Evolutionary conservation across 768 basidiomycete species (phyloP).

Genomic region (Rhodosporidiobolus sp.): DNA sequence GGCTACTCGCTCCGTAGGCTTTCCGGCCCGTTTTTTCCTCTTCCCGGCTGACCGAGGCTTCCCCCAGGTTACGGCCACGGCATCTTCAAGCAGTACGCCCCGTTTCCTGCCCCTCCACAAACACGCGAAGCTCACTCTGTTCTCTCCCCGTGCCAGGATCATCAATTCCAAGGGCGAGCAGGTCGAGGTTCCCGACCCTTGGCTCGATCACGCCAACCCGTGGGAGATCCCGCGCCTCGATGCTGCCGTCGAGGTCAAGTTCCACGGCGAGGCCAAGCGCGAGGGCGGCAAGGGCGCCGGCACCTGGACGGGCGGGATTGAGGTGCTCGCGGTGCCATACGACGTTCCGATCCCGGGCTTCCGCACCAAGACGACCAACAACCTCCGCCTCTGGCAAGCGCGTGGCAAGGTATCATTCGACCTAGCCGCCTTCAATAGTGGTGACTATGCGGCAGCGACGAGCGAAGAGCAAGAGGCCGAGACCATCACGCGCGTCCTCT

Average conservation of each 20-base stretch:
- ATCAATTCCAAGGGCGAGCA: constrained; percentile 57
- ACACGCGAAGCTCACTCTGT: too few relatives aligned
- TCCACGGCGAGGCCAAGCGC: constrained; percentile 79
- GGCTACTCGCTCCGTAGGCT: constrained; percentile 71
- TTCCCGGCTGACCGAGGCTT: too few relatives aligned
- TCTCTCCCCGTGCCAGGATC: constrained; percentile 50
- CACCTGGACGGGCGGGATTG: constrained; percentile 73
- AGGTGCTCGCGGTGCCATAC: constrained; percentile 88
- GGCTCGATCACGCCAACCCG: constrained; percentile 66
- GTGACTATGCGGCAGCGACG: constrained; percentile 87
- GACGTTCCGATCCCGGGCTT: constrained; percentile 88
- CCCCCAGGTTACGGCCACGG: constrained; percentile 22
- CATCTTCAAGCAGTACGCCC: constrained; percentile 68
- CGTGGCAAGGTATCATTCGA: constrained; percentile 89
- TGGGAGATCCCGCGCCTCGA: constrained; percentile 53
- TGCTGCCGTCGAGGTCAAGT: constrained; percentile 58
- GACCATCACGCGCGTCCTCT: constrained; percentile 85
- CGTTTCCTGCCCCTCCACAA: too few relatives aligned
- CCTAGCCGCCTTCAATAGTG: constrained; percentile 92
- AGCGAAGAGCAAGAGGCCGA: constrained; percentile 83
- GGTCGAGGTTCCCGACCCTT: constrained; percentile 45
- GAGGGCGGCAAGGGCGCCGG: constrained; percentile 54
- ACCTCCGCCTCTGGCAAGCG: constrained; percentile 55
- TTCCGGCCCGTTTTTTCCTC: too few relatives aligned
- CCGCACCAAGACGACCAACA: constrained; percentile 80